These are phyloP conservation scores for Arabis hirsuta DNA, from an alignment of 345 rosid species.

Conservation along the genomic window DNA sequence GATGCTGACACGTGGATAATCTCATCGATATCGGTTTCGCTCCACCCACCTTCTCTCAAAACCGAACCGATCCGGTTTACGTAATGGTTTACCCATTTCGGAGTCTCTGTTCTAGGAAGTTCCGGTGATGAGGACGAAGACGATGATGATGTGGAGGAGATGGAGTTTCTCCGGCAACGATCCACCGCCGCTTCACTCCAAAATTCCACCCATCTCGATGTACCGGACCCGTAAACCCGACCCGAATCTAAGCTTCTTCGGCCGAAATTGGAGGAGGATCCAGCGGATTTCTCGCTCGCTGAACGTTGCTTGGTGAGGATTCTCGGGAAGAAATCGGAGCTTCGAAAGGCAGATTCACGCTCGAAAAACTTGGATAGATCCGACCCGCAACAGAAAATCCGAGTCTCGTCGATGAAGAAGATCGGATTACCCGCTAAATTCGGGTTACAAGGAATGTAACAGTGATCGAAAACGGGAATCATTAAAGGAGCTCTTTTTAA, in stretches of 20 bases:
- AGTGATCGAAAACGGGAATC: slow-evolving; percentile 79
- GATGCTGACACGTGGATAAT: slow-evolving; percentile 74
- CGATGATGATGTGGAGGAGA: slow-evolving; percentile 43
- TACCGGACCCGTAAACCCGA: slow-evolving; percentile 44
- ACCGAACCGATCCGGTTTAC: slow-evolving; percentile 69
- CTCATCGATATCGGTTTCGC: slow-evolving; percentile 69
- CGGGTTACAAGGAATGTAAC: slow-evolving; percentile 91
- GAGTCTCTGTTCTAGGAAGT: slow-evolving; percentile 55
- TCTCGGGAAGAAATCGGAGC: slow-evolving; percentile 52
- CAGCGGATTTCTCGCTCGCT: slow-evolving; percentile 55
- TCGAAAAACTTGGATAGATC: slow-evolving; percentile 82
- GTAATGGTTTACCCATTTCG: slow-evolving; percentile 77
- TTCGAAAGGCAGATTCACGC: slow-evolving; percentile 62
- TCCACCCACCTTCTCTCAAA: slow-evolving; percentile 79
- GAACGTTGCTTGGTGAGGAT: slow-evolving; percentile 58
- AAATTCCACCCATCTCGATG: slow-evolving; percentile 88
- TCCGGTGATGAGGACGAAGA: slow-evolving; percentile 56
- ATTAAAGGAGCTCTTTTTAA: slow-evolving; percentile 73
- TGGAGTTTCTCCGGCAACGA: slow-evolving; percentile 68
- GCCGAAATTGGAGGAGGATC: slow-evolving; percentile 52
- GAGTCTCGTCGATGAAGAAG: slow-evolving; percentile 76
- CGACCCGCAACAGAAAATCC: slow-evolving; percentile 78
- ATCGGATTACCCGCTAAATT: slow-evolving; percentile 83
- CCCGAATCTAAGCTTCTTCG: slow-evolving; percentile 65
- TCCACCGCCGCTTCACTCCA: slow-evolving; percentile 83